Percentiles rank a stretch among this genome's conserved stretches.
Conservation (phyloP, 495 filamentous ascomycete species). For the Penicillium maclennaniae region DNA sequence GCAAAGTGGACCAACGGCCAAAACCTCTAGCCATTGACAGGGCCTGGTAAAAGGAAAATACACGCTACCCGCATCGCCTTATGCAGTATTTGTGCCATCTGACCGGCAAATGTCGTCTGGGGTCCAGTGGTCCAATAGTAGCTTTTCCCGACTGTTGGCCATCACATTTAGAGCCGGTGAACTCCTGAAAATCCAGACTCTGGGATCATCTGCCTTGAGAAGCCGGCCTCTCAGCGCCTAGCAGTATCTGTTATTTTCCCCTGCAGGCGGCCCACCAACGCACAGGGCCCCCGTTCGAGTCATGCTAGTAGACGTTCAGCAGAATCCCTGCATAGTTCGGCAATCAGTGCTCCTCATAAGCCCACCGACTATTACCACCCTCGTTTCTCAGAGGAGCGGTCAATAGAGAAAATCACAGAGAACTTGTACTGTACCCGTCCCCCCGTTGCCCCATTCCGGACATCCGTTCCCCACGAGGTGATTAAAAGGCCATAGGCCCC, state of each 20-base stretch:
- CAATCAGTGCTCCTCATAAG: not conserved
- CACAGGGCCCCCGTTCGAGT: not conserved
- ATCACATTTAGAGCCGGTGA: not conserved
- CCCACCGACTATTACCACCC: not conserved
- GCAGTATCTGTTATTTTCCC: too few species aligned
- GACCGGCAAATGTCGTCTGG: not conserved
- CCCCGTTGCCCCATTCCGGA: too few species aligned
- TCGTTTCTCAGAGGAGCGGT: slow-evolving; percentile 1
- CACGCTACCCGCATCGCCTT: slow-evolving; percentile 9
- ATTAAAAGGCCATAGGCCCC: not conserved
- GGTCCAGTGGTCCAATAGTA: slow-evolving; percentile 11
- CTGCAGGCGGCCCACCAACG: not conserved
- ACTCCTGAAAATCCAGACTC: not conserved
- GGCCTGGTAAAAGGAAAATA: not conserved
- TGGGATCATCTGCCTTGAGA: too few species aligned
- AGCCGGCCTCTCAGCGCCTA: too few species aligned
- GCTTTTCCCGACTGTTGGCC: slow-evolving; percentile 1
- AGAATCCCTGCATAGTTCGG: not conserved
- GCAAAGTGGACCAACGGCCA: not conserved
- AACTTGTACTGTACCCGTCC: not conserved
- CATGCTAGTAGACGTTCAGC: not conserved
- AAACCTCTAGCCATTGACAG: slow-evolving; percentile 9
- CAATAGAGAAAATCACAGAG: not conserved
- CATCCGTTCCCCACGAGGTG: not conserved
- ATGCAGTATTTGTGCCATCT: not conserved